Evolutionary conservation across 1,284 basidiomycete genomes (phyloP).

Genomic region (Sphaerobolus stellatus): DNA sequence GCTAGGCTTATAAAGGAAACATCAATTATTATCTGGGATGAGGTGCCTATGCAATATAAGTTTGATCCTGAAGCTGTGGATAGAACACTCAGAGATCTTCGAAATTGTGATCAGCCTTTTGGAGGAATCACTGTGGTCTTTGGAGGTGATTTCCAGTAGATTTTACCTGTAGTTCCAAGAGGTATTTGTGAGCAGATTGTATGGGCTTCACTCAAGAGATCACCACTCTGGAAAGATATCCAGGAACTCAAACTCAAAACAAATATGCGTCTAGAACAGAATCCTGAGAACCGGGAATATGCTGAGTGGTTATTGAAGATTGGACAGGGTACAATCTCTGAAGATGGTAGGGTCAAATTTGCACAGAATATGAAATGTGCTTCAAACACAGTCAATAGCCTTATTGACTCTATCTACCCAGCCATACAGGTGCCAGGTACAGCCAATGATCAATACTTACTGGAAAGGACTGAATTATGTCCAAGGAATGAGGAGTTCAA

Average conservation of each 20-base stretch:
- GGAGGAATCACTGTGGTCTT: conserved; percentile 41
- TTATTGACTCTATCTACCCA: conserved; percentile 32
- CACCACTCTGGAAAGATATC: conserved; percentile 36
- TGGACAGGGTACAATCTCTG: conserved; percentile 33
- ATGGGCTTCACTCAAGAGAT: conserved; percentile 28
- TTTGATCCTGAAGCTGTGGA: conserved; percentile 36
- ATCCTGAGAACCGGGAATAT: conserved; percentile 30
- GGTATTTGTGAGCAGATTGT: conserved; percentile 28
- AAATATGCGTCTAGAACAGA: conserved; percentile 39
- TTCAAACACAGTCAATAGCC: conserved; percentile 8
- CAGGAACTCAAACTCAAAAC: conserved; percentile 28
- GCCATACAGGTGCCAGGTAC: conserved; percentile 14
- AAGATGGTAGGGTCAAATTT: conserved; percentile 19
- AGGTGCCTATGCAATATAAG: conserved; percentile 35
- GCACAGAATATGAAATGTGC: conserved; percentile 22
- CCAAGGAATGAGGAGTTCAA: conserved; percentile 37
- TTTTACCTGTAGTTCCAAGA: conserved; percentile 27
- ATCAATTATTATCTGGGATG: conserved; percentile 40
- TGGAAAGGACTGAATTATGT: conserved; percentile 36
- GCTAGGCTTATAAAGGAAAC: conserved; percentile 30
- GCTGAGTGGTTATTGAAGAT: conserved; percentile 43
- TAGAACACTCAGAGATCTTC: conserved; percentile 28
- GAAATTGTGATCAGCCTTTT: conserved; percentile 28
- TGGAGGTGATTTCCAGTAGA: conserved; percentile 44
- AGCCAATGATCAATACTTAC: conserved; percentile 35